Conservation (phyloP, 495 filamentous ascomycete species). For the Friedmanniomyces simplex region DNA sequence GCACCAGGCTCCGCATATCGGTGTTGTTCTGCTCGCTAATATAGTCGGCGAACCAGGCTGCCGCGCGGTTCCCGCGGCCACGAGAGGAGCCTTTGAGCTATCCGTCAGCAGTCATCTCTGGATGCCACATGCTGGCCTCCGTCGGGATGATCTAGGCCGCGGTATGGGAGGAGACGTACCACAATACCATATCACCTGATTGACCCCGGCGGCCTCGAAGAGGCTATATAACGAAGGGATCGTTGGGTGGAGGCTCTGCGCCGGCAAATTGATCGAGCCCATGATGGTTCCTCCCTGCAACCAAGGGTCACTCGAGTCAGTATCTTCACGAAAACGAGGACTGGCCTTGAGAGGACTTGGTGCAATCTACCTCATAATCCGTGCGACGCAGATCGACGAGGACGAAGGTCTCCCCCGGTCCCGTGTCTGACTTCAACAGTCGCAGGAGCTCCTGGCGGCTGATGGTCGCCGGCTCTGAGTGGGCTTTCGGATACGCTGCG, state of each 20-base stretch:
- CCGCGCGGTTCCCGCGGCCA: slow-evolving; percentile 52
- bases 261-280: slow-evolving; percentile 60
- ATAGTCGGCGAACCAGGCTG: slow-evolving; percentile 55
- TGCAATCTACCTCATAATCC: slow-evolving; percentile 39
- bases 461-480: not conserved
- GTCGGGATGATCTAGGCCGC: too few species aligned
- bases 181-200: slow-evolving; percentile 57
- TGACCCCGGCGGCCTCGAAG: slow-evolving; percentile 39
- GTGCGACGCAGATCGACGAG: slow-evolving; percentile 53
- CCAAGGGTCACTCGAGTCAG: too few species aligned
- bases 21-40: slow-evolving; percentile 21
- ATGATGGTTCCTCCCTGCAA: slow-evolving; percentile 51
- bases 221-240: slow-evolving; percentile 48
- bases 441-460: not conserved
- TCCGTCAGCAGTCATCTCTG: too few species aligned
- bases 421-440: slow-evolving; percentile 21
- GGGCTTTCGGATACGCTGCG: slow-evolving; percentile 1
- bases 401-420: slow-evolving; percentile 43
- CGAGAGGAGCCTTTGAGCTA: slow-evolving; percentile 45
- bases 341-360: not conserved
- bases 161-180: slow-evolving; percentile 37
- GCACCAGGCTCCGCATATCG: slow-evolving; percentile 44
- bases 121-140: too few species aligned
- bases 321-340: too few species aligned
- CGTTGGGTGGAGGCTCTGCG: slow-evolving; percentile 51